phyloP scores from a whole-genome alignment of 371 early-diverging fungal genomes.

The Rhizopus stolonifer region DNA sequence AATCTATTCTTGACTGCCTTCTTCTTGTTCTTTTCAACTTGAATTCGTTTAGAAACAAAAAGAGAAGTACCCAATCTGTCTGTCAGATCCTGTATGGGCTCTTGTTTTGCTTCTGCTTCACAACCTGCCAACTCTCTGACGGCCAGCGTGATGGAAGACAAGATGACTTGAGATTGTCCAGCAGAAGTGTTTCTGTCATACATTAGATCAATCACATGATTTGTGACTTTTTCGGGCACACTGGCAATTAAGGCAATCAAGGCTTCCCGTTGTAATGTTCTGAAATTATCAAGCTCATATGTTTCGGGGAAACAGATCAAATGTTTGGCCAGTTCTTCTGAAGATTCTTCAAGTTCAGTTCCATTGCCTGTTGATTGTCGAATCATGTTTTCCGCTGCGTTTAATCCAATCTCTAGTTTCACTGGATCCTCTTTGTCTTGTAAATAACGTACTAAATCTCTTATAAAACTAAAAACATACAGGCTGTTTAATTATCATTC shows the following conservation, averaged over 20 bases:
- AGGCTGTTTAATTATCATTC: too few relatives aligned
- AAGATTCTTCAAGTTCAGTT: constrained; percentile 43
- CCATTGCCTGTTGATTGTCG: constrained; percentile 39
- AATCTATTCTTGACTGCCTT: constrained; percentile 27
- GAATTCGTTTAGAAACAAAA: constrained; percentile 37
- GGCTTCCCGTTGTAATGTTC: constrained; percentile 25
- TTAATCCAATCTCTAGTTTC: constrained; percentile 43
- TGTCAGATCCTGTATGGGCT: background rate
- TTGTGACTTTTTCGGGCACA: constrained; percentile 29
- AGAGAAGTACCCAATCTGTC: constrained; percentile 25
- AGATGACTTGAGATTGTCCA: constrained; percentile 27
- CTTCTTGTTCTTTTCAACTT: constrained; percentile 22
- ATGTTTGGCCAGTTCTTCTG: constrained; percentile 26
- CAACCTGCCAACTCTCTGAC: constrained; percentile 41
- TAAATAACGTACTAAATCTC: constrained; percentile 38
- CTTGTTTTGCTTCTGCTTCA: constrained; percentile 14
- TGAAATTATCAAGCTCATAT: constrained; percentile 31
- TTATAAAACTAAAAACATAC: constrained; percentile 20
- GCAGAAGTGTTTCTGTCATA: constrained; percentile 41
- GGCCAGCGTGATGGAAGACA: constrained; percentile 32
- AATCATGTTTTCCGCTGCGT: constrained; percentile 40
- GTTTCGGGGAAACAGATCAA: constrained; percentile 33
- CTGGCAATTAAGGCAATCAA: constrained; percentile 37
- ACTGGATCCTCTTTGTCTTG: constrained; percentile 40
- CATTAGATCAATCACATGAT: constrained; percentile 40